Evolutionary conservation across 2,329 filamentous ascomycete species (phyloP).

Genomic region (Pyrenochaeta sp.): DNA sequence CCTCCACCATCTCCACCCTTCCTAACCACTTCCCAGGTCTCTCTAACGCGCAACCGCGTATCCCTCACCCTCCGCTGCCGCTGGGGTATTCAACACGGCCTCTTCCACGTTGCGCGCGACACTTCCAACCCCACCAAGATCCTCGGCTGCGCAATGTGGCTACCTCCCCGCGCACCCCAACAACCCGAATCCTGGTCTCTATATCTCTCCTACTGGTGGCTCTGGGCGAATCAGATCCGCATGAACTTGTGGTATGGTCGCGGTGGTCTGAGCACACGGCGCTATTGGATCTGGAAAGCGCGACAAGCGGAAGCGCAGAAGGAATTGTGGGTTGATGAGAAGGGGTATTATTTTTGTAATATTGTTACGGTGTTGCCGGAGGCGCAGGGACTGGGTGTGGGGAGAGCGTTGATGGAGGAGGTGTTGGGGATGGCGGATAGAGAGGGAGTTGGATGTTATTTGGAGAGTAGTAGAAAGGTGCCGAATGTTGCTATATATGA

Average conservation of each 20-base stretch:
- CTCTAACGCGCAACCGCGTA: constrained; percentile 66
- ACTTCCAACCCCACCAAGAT: constrained; percentile 59
- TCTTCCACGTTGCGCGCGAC: constrained; percentile 75
- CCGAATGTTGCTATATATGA: constrained; percentile 78
- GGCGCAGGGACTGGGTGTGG: constrained; percentile 72
- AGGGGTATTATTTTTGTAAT: constrained; percentile 79
- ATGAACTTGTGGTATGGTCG: constrained; percentile 75
- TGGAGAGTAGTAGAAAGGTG: constrained; percentile 73
- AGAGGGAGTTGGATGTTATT: constrained; percentile 71
- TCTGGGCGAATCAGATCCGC: constrained; percentile 70
- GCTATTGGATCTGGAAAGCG: constrained; percentile 78
- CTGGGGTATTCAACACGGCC: constrained; percentile 74
- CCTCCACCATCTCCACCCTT: background rate
- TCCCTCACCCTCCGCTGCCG: constrained; percentile 71
- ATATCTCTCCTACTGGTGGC: constrained; percentile 70
- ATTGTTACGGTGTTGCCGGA: constrained; percentile 74
- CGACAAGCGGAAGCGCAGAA: constrained; percentile 69
- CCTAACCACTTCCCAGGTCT: constrained; percentile 51
- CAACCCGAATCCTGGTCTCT: constrained; percentile 66
- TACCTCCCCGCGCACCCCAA: constrained; percentile 62
- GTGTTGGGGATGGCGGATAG: constrained; percentile 70
- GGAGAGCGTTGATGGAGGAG: constrained; percentile 68
- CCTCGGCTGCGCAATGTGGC: constrained; percentile 77
- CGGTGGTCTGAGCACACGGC: constrained; percentile 71
- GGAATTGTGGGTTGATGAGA: constrained; percentile 69